Evolutionary conservation across 2,329 filamentous ascomycete species (phyloP).

Genomic region (Pestalotiopsis sp.): DNA sequence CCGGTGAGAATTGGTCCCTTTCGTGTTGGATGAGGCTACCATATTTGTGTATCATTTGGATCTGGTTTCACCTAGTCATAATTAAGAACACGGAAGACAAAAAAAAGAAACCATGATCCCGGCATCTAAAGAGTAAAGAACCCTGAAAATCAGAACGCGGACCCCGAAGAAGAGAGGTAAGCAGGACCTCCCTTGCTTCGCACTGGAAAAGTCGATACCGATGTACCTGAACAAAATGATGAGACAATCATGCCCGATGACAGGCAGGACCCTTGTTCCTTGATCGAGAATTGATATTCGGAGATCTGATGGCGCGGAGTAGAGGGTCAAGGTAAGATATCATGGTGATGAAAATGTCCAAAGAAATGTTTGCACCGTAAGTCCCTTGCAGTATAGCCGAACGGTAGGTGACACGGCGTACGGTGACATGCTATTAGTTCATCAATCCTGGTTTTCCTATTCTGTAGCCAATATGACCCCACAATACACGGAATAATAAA

Average conservation of each 20-base stretch:
- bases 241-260: not conserved
- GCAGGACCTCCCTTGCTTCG: not conserved
- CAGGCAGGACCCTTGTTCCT: not conserved
- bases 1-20: no score
- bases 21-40: no score
- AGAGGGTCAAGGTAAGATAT: not conserved
- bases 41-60: no score
- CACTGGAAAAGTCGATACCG: not conserved
- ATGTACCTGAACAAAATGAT: not conserved
- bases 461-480: not conserved
- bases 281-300: not conserved
- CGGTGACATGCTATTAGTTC: not conserved
- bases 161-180: not conserved
- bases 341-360: not conserved
- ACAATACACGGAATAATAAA: not conserved
- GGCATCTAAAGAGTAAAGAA: not conserved
- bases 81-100: no score
- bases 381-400: not conserved
- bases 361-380: not conserved
- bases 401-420: not conserved
- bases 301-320: not conserved
- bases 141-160: not conserved
- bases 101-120: no score
- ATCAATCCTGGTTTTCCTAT: not conserved
- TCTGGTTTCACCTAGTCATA: no score